Evolutionary conservation across 2,329 filamentous ascomycete species (phyloP).

Genomic region (Pseudocercospora pini-densiflorae): DNA sequence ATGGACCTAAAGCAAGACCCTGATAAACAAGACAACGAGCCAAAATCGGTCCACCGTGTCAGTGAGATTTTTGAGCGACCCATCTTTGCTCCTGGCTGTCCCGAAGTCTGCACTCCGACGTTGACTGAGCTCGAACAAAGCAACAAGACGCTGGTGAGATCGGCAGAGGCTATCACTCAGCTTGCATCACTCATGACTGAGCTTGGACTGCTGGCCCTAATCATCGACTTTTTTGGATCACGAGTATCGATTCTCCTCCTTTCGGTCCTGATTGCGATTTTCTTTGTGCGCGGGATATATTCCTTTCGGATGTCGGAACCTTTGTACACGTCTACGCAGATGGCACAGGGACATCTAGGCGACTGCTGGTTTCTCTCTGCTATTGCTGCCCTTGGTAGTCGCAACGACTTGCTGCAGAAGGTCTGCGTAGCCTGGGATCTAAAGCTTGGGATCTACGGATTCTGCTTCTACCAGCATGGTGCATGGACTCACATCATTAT

Average conservation of each 20-base stretch:
- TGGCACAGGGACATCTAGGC: conserved; percentile 74
- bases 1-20: not conserved
- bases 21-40: not conserved
- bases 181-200: too few species aligned
- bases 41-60: not conserved
- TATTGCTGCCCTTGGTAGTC: conserved; percentile 72
- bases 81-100: conserved; percentile 11
- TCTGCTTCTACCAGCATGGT: conserved; percentile 79
- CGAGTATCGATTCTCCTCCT: too few species aligned
- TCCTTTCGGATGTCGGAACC: too few species aligned
- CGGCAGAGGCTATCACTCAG: too few species aligned
- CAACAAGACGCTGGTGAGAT: too few species aligned
- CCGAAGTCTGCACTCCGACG: conserved; percentile 26
- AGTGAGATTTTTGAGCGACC: not conserved
- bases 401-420: conserved; percentile 73
- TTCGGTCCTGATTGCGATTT: too few species aligned
- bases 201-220: too few species aligned
- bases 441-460: conserved; percentile 77
- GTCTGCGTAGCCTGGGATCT: conserved; percentile 74
- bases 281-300: too few species aligned
- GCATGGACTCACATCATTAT: conserved; percentile 90
- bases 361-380: conserved; percentile 86
- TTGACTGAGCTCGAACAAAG: too few species aligned
- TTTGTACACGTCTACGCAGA: conserved; percentile 68
- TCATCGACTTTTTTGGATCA: too few species aligned